Evolutionary conservation across 345 rosid species (phyloP).

Genomic region (Excoecaria agallocha): DNA sequence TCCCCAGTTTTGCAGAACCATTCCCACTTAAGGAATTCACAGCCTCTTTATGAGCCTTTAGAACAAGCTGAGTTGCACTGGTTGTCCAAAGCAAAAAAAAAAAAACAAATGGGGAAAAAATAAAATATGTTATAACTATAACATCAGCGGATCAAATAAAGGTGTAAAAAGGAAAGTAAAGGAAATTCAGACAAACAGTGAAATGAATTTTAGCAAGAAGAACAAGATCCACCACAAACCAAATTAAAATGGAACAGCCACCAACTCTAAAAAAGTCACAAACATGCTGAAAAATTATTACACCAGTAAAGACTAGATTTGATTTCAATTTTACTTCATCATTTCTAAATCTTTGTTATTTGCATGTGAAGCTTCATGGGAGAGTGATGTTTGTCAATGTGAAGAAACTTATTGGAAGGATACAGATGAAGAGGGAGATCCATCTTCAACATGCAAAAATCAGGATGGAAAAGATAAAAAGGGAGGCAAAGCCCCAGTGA

Average conservation of each 20-base stretch:
- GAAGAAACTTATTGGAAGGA: not conserved
- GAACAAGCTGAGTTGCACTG: slow-evolving; percentile 90
- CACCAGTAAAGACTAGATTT: not conserved
- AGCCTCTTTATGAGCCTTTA: slow-evolving; percentile 96
- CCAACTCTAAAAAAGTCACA: not conserved
- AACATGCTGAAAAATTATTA: not conserved
- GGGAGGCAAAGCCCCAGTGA: not conserved
- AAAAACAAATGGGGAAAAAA: not conserved
- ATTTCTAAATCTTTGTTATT: not conserved
- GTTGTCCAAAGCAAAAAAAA: slow-evolving; percentile 20
- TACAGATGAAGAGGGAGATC: not conserved
- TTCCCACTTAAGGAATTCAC: slow-evolving; percentile 88
- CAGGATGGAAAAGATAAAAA: no score
- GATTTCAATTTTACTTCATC: not conserved
- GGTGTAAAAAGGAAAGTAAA: not conserved
- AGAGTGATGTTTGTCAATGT: not conserved
- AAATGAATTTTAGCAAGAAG: not conserved
- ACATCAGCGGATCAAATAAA: not conserved
- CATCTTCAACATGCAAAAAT: not conserved
- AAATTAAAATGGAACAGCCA: not conserved
- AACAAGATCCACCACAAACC: not conserved
- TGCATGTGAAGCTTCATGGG: not conserved
- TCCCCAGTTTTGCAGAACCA: slow-evolving; percentile 85
- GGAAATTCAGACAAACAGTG: not conserved
- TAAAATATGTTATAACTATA: not conserved